A percentile compares a stretch with the other conserved stretches of the same genome.
These are phyloP conservation scores for Stephania yunnanensis DNA, from an alignment of 164 flowering plant genomes.

Conservation along the genomic window DNA sequence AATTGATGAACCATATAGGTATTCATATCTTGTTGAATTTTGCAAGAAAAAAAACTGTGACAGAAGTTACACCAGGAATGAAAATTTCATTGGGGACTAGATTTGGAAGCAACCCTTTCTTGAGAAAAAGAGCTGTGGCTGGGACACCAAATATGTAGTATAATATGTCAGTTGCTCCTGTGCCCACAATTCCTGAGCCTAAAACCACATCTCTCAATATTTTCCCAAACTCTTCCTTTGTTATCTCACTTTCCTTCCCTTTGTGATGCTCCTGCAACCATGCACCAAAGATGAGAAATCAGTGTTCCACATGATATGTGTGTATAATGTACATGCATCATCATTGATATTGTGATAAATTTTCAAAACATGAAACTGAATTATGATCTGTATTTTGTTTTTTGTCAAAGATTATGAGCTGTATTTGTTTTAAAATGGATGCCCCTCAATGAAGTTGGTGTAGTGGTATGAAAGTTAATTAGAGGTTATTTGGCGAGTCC, in stretches of 20 bases:
- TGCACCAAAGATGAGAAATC: not conserved
- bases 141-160: conserved; percentile 49
- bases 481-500: too few species aligned
- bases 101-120: conserved; percentile 29
- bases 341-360: too few species aligned
- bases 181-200: conserved; percentile 33
- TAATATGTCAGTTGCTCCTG: conserved; percentile 35
- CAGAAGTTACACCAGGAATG: conserved; percentile 53
- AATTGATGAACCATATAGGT: not conserved
- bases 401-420: too few species aligned
- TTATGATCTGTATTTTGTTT: too few species aligned
- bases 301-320: too few species aligned
- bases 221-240: conserved; percentile 41
- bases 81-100: conserved; percentile 37
- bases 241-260: conserved; percentile 15
- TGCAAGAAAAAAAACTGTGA: conserved; percentile 50
- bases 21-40: conserved; percentile 43
- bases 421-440: too few species aligned
- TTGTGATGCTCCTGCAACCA: conserved; percentile 3
- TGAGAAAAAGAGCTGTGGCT: conserved; percentile 27
- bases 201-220: conserved; percentile 31
- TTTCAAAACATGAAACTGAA: too few species aligned
- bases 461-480: too few species aligned
- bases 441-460: too few species aligned
- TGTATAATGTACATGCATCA: too few species aligned